Percentiles rank a stretch among this genome's conserved stretches.
phyloP scores from a whole-genome alignment of 345 rosid genomes.

The Leavenworthia alabamica region DNA sequence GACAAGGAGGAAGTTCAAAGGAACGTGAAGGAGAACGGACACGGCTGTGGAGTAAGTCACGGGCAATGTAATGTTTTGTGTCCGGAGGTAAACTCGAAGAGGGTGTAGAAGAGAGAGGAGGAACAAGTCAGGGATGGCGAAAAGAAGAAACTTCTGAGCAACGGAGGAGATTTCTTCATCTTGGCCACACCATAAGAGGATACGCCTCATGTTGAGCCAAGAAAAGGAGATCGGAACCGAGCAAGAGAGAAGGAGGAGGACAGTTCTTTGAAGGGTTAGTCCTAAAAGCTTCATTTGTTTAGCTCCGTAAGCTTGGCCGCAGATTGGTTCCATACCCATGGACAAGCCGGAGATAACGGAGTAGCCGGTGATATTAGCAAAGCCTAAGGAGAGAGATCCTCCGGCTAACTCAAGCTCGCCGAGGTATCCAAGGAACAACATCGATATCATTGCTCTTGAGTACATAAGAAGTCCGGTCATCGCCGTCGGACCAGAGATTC shows the following conservation, averaged over 20 bases:
- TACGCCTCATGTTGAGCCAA: constrained; percentile 70
- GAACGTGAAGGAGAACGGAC: constrained; percentile 75
- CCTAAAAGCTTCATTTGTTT: constrained; percentile 86
- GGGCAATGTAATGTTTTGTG: constrained; percentile 84
- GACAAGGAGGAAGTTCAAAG: constrained; percentile 72
- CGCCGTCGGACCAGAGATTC: constrained; percentile 84
- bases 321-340: constrained; percentile 99
- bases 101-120: constrained; percentile 92
- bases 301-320: constrained; percentile 96
- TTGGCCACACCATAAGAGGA: constrained; percentile 82
- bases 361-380: constrained; percentile 97
- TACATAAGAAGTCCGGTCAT: constrained; percentile 76
- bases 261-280: constrained; percentile 83
- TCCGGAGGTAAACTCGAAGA: constrained; percentile 71
- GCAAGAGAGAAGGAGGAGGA: constrained; percentile 77
- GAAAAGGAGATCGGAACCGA: constrained; percentile 76
- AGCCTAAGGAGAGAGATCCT: constrained; percentile 89
- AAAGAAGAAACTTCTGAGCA: constrained; percentile 69
- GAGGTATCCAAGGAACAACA: constrained; percentile 94
- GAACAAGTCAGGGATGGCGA: constrained; percentile 83
- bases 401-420: constrained; percentile 95
- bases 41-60: constrained; percentile 80
- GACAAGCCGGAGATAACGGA: constrained; percentile 95
- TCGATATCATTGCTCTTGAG: constrained; percentile 93
- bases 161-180: constrained; percentile 63